Conservation (phyloP, 345 rosid genomes). For the Citrus reticulata region DNA sequence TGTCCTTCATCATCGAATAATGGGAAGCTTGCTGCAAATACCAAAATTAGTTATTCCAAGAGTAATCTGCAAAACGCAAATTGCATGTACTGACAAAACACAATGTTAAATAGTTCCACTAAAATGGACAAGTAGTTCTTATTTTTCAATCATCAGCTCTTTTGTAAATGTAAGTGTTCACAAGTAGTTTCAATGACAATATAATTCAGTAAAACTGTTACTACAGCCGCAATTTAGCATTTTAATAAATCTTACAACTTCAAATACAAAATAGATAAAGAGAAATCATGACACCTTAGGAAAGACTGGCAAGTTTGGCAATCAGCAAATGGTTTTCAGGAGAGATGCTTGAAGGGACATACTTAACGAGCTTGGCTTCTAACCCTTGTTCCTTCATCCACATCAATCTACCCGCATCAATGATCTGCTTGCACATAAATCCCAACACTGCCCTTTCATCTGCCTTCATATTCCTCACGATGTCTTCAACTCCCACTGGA, state of each 20-base stretch:
- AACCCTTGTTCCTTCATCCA: slow-evolving; percentile 62
- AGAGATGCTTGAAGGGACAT: slow-evolving; percentile 64
- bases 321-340: slow-evolving; percentile 80
- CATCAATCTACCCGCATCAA: slow-evolving; percentile 75
- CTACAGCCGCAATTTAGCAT: neutral
- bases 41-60: neutral
- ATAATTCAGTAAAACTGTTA: neutral
- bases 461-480: slow-evolving; percentile 60
- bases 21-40: neutral
- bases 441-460: slow-evolving; percentile 72
- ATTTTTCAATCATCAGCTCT: neutral
- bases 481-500: slow-evolving; percentile 47
- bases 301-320: slow-evolving; percentile 24
- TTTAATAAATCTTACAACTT: slow-evolving; percentile 5
- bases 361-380: slow-evolving; percentile 58
- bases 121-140: neutral
- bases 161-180: neutral
- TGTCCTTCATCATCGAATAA: neutral
- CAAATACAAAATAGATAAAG: neutral
- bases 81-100: neutral
- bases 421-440: slow-evolving; percentile 82
- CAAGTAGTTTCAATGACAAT: neutral
- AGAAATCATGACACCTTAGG: neutral
- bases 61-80: neutral
- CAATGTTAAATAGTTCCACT: neutral